Percentiles rank a stretch among this genome's conserved stretches.
Conservation (phyloP, 2,329 filamentous ascomycete genomes). For the Fusarium burgessii region DNA sequence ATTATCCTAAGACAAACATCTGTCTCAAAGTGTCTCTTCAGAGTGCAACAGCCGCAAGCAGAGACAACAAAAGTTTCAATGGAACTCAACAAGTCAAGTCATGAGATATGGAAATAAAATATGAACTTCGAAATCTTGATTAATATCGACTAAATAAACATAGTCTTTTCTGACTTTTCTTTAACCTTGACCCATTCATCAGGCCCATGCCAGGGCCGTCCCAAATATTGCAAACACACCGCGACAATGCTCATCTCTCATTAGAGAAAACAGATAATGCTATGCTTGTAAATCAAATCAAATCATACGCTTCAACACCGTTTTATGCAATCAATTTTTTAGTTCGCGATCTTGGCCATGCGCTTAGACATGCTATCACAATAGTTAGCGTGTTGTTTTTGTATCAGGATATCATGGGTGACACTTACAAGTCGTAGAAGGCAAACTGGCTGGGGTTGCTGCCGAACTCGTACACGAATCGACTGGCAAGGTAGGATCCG, state of each 20-base stretch:
- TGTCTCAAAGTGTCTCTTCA: constrained; percentile 4
- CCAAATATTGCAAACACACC: constrained; percentile 46
- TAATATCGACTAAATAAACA: constrained; percentile 43
- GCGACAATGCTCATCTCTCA: constrained; percentile 45
- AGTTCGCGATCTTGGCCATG: constrained; percentile 61
- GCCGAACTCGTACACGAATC: constrained; percentile 96
- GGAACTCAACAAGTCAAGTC: background rate
- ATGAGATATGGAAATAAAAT: background rate
- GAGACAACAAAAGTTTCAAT: constrained; percentile 9
- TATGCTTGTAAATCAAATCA: constrained; percentile 44
- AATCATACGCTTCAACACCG: constrained; percentile 37
- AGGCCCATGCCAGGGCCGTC: constrained; percentile 43
- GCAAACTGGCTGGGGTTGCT: constrained; percentile 95
- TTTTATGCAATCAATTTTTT: constrained; percentile 34
- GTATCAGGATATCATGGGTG: background rate
- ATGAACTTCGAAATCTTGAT: constrained; percentile 39
- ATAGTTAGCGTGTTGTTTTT: constrained; percentile 48
- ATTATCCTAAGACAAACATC: background rate
- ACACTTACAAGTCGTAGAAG: constrained; percentile 95
- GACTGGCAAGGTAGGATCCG: constrained; percentile 91
- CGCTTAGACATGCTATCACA: constrained; percentile 71
- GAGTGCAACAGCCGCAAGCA: background rate
- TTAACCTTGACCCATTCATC: constrained; percentile 43
- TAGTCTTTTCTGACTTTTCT: constrained; percentile 48
- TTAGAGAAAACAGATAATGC: constrained; percentile 41